Base-by-base conservation (phyloP, 345 rosid genomes). In the Eucalyptus sideroxylon region DNA sequence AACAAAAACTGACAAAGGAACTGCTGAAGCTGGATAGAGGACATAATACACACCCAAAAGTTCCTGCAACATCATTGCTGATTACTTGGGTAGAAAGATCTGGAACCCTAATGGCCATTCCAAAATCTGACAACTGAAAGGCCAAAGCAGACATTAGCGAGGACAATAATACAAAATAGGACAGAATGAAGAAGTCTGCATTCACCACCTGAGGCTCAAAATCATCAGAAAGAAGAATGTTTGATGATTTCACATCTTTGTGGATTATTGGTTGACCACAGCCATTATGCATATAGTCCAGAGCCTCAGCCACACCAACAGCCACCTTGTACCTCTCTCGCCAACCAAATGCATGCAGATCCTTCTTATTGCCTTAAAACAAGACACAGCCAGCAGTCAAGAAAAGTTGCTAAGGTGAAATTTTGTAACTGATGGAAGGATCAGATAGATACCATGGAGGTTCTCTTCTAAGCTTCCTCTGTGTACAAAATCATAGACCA, bases 391-490 rank as follows among this genome's bases (percentile, higher is more conserved):
- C 67, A 42, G 49, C 21, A 42, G 55, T 72, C 42, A 86, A 42
- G 55, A 17, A 67, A 16, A 67, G 65, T 44, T 8, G 53, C 50
- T 91, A n/a, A 90, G n/a, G n/a, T 11, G 6, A 19, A 42, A 45
- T 26, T 37, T 86, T 10, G 24, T 30, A 59, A 62, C 88, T 0
- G 55, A 50, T 42, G 26, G 59, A 81, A 85, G 42, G 86, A 77
- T 50, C 88, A 86, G 60, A 80, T 42, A 88, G 40, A 44, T 91
- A 97, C 99, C 98, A 89, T 98, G 96, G 89, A 98, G 96, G 88
- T 96, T 97, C 89, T 97, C 99, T 91, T 98, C 99, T 51, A 98
- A 96, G 92, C 99, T 97, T 93, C 99, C 99, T 91, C 99, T 95
- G n/a, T 96, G 93, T 89, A 97, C 86, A 91, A 95, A 96, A 88